Evolutionary conservation across 805 yeast genomes (phyloP).

Genomic region (Cyberlindnera maclurae): DNA sequence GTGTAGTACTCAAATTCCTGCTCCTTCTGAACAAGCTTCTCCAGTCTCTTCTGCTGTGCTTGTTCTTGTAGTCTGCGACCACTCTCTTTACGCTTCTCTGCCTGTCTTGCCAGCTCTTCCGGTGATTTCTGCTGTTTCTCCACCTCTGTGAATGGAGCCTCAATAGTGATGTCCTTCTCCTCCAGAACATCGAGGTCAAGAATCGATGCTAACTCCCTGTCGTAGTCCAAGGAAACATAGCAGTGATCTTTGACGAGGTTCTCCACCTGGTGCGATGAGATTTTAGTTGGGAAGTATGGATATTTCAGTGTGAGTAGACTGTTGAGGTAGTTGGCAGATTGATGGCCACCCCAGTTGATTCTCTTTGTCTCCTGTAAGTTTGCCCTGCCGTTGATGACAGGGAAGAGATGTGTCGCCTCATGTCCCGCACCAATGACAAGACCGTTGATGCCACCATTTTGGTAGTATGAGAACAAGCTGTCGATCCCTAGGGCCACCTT

Average conservation of each 20-base stretch:
- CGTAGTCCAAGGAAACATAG: constrained; percentile 65
- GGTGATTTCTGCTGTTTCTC: constrained; percentile 68
- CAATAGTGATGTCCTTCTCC: constrained; percentile 65
- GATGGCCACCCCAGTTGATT: constrained; percentile 88
- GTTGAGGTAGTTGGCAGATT: constrained; percentile 55
- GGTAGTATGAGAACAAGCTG: constrained; percentile 67
- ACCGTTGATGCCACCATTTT: constrained; percentile 54
- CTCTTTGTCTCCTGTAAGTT: constrained; percentile 63
- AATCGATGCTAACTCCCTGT: constrained; percentile 48
- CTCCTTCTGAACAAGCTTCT: constrained; percentile 73
- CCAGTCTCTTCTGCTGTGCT: constrained; percentile 77
- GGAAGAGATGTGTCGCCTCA: constrained; percentile 76
- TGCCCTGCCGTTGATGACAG: constrained; percentile 69
- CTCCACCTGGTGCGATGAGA: constrained; percentile 57
- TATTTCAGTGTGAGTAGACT: constrained; percentile 70
- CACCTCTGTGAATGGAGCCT: constrained; percentile 70
- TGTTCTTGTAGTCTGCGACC: constrained; percentile 89
- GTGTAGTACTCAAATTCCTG: constrained; percentile 71
- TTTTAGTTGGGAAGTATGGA: constrained; percentile 81
- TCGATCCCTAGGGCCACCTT: constrained; percentile 78
- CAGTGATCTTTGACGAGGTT: constrained; percentile 68
- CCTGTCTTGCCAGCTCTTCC: constrained; percentile 71
- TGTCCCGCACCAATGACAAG: constrained; percentile 79
- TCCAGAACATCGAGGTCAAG: constrained; percentile 61
- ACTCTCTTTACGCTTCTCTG: constrained; percentile 75